Base-by-base conservation (phyloP, 2,329 filamentous ascomycete species). In the Westerdykella sp. region DNA sequence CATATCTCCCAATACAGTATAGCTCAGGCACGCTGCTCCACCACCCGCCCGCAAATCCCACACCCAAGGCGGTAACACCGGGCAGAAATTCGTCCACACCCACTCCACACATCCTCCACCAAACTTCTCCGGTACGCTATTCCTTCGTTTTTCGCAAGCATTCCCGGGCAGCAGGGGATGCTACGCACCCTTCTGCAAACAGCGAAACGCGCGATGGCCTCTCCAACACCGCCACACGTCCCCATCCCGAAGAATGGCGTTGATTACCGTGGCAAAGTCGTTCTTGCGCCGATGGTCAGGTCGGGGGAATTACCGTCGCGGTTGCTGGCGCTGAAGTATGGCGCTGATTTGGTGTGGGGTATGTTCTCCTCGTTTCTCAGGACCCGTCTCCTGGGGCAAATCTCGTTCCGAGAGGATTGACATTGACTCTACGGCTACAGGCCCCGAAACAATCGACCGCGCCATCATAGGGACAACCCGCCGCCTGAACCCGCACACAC, bases 321-420 rank as follows among this genome's bases (percentile, higher is more conserved):
- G 45, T 77, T 98, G 21, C 71, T 95, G 35, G 87, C 93, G 25
- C 79, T 98, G 48, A 86, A 94, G 62, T 97, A 98, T 66, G 93
- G 93, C 53, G 93, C 93, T 41, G 93, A 98, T 68, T 76, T 98
- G 13, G 93, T 98, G 53, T 98, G 93, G 91, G 91, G 84, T 86
- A 67, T n/a, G 57, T 22, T 54, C 75, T 70, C 22, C 34, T 31
- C 15, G 23, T 18, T 38, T 37, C 16, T 31, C 36, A 43, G 13
- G 43, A 60, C 16, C 28, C 11, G 7, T 9, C 25, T 7, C 25
- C 25, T 28, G 11, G 18, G 14, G 3, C 31, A 4, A 13, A 23
- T 15, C 22, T 22, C 37, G n/a, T 9, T 4, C 40, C 34, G 41
- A 32, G 41, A 47, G 18, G 22, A 21, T 23, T 22, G 10, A 13